Evolutionary conservation across 352 stramenopile genomes (phyloP).

Genomic region (Pseudoperonospora humuli): DNA sequence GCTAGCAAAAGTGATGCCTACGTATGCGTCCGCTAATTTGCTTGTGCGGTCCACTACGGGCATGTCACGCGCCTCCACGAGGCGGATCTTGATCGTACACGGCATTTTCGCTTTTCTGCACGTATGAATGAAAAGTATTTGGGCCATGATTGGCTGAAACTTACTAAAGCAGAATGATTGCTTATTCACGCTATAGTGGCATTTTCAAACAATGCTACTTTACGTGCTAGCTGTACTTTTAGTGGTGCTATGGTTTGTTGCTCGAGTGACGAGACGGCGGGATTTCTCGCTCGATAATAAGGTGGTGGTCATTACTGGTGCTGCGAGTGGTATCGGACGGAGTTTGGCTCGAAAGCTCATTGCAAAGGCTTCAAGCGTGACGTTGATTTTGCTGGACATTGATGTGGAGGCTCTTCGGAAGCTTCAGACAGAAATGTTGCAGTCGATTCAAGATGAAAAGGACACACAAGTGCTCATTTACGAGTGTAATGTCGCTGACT

Average conservation of each 20-base stretch:
- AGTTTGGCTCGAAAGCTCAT: conserved; percentile 33
- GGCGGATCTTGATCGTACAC: conserved; percentile 87
- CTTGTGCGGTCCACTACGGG: conserved; percentile 77
- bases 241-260: conserved; percentile 5
- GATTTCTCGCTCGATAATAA: conserved; percentile 37
- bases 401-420: conserved; percentile 30
- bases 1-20: conserved; percentile 81
- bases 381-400: conserved; percentile 57
- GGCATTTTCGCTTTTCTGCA: conserved; percentile 58
- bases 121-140: neutral
- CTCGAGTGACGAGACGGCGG: neutral
- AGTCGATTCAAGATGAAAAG: neutral
- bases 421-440: conserved; percentile 19
- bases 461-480: conserved; percentile 28
- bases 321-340: conserved; percentile 46
- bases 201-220: neutral
- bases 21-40: conserved; percentile 82
- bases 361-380: conserved; percentile 18
- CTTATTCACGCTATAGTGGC: neutral
- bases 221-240: neutral
- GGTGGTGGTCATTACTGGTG: conserved; percentile 63
- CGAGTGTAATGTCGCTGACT: conserved; percentile 57
- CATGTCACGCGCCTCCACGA: conserved; percentile 84
- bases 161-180: neutral
- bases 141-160: neutral